Conservation (phyloP, 1,284 basidiomycete species). For the Moesziomyces aphidis region DNA sequence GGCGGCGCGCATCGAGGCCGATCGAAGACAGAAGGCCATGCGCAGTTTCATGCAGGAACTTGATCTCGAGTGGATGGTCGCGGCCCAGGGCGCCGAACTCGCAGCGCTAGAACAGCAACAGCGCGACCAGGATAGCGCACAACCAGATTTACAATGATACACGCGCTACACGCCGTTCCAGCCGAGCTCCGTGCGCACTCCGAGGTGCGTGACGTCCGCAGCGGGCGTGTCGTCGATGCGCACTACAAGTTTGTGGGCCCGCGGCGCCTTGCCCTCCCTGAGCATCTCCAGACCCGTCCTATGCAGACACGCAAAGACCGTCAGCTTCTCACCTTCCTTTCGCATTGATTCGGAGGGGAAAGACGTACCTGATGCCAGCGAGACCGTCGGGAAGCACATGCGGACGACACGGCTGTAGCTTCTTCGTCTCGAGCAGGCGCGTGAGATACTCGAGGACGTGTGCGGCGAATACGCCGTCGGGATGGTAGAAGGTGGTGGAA, state of each 20-base stretch:
- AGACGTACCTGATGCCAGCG: slow-evolving; percentile 54
- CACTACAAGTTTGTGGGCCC: slow-evolving; percentile 57
- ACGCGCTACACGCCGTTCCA: slow-evolving; percentile 51
- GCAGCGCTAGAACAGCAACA: slow-evolving; percentile 13
- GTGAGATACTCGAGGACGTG: slow-evolving; percentile 16
- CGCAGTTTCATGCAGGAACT: slow-evolving; percentile 50
- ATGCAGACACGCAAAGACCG: background rate
- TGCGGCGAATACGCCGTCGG: slow-evolving; percentile 31
- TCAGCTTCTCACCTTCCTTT: background rate
- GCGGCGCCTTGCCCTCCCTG: slow-evolving; percentile 51
- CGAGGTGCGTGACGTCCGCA: slow-evolving; percentile 53
- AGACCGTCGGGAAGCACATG: slow-evolving; percentile 52
- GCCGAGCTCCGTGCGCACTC: slow-evolving; percentile 48
- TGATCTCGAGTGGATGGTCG: slow-evolving; percentile 59
- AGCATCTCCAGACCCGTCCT: slow-evolving; percentile 53
- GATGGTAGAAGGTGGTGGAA: slow-evolving; percentile 58
- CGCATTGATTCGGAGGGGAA: background rate
- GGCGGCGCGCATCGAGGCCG: slow-evolving; percentile 77
- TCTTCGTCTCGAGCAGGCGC: slow-evolving; percentile 13
- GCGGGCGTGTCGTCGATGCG: slow-evolving; percentile 52
- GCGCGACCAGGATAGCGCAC: background rate
- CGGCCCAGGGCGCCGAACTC: slow-evolving; percentile 48
- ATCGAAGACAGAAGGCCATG: slow-evolving; percentile 76
- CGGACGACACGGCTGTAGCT: slow-evolving; percentile 36
- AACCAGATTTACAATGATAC: too few species aligned